Evolutionary conservation across 768 basidiomycete species (phyloP).

Genomic region (Rhizopogon vinicolor): DNA sequence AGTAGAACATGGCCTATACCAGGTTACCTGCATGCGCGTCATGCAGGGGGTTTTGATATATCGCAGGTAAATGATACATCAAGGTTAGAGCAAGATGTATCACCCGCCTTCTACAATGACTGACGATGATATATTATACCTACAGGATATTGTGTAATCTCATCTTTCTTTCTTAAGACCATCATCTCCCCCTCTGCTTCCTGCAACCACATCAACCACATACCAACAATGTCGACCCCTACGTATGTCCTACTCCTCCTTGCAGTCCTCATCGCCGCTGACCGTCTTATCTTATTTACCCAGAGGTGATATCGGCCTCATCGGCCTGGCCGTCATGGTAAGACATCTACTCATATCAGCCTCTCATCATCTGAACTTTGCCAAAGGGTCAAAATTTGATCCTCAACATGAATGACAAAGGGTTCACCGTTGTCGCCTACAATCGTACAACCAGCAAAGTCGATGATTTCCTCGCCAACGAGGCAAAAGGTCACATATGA

Average conservation of each 20-base stretch:
- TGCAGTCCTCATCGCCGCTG: constrained; percentile 12
- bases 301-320: constrained; percentile 97
- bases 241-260: constrained; percentile 37
- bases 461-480: constrained; percentile 90
- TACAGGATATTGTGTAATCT: constrained; percentile 6
- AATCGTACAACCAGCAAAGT: constrained; percentile 98
- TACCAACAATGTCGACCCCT: constrained; percentile 38
- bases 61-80: too few relatives aligned
- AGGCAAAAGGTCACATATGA: constrained; percentile 83
- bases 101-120: too few relatives aligned
- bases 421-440: constrained; percentile 94
- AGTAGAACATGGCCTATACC: too few relatives aligned
- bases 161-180: constrained; percentile 27
- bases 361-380: constrained; percentile 5
- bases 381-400: constrained; percentile 91
- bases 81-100: too few relatives aligned
- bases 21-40: too few relatives aligned
- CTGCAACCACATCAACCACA: constrained; percentile 29
- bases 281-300: constrained; percentile 12
- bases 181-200: constrained; percentile 25
- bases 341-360: constrained; percentile 18
- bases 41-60: too few relatives aligned
- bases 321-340: constrained; percentile 99
- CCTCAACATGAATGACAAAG: constrained; percentile 99
- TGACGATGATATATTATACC: too few relatives aligned